Evolutionary conservation across 2,329 filamentous ascomycete genomes (phyloP).

Genomic region (Fusarium pseudoanthophilum): DNA sequence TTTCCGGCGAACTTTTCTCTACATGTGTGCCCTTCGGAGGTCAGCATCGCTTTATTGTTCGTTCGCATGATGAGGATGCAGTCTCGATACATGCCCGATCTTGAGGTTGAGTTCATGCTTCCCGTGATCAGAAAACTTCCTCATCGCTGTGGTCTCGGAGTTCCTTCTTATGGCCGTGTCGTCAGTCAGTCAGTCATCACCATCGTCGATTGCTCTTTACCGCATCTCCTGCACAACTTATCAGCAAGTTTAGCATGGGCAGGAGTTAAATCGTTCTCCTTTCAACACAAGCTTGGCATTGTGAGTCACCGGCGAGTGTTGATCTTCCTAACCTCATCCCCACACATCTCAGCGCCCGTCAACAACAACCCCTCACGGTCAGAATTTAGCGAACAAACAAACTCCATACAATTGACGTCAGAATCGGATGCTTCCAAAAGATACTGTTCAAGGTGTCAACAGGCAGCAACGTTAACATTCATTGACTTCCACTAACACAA

Average conservation of each 20-base stretch:
- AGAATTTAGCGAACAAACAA: background rate
- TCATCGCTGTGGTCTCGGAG: background rate
- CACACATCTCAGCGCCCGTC: background rate
- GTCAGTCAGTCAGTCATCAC: background rate
- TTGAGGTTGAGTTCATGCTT: background rate
- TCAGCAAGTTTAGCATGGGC: accelerated
- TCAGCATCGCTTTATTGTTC: background rate
- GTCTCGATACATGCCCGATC: background rate
- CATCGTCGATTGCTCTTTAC: background rate
- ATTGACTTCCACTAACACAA: background rate
- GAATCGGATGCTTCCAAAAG: background rate
- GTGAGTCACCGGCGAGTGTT: background rate
- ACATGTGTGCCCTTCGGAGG: background rate
- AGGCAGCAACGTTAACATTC: background rate
- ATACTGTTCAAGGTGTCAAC: background rate
- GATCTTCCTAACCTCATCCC: background rate
- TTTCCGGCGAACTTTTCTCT: too few relatives aligned
- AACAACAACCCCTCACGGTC: background rate
- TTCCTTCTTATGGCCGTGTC: background rate
- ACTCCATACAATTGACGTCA: background rate
- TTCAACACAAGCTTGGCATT: accelerated
- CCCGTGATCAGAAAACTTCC: accelerated
- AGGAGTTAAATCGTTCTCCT: background rate
- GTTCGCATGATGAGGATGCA: background rate
- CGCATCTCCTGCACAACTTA: accelerated